Percentiles rank a stretch among this genome's conserved stretches.
phyloP scores from a whole-genome alignment of 441 rosid species.

The Rhodomyrtus psidioides region DNA sequence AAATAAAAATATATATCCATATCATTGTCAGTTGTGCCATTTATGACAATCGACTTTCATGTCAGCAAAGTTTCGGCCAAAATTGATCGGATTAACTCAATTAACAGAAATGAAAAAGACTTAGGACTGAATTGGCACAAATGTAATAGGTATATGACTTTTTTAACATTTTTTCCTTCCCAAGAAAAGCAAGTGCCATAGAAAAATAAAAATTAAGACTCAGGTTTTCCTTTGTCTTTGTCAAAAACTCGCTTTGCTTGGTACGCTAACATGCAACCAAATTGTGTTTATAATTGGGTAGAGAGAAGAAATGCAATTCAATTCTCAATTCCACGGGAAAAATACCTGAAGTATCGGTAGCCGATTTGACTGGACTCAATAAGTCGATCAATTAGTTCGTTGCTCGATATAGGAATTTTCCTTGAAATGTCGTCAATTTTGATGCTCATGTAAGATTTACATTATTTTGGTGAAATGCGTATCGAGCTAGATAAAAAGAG shows the following conservation, averaged over 20 bases:
- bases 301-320: background rate
- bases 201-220: background rate
- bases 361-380: too few relatives aligned
- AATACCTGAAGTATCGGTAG: background rate
- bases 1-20: too few relatives aligned
- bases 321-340: background rate
- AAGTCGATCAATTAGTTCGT: too few relatives aligned
- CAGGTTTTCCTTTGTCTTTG: background rate
- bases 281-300: rapidly evolving
- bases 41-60: too few relatives aligned
- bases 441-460: rapidly evolving
- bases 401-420: background rate
- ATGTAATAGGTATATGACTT: too few relatives aligned
- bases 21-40: too few relatives aligned
- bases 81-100: too few relatives aligned
- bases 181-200: background rate
- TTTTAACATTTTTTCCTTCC: too few relatives aligned
- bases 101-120: too few relatives aligned
- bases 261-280: rapidly evolving
- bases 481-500: background rate
- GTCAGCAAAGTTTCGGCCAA: too few relatives aligned
- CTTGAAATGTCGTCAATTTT: background rate
- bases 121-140: too few relatives aligned
- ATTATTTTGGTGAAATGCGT: rapidly evolving
- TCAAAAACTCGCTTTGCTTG: background rate